Percentiles rank a stretch among this genome's conserved stretches.
These are phyloP conservation scores for Phytophthora melonis DNA, from an alignment of 352 stramenopile genomes.

Conservation along the genomic window DNA sequence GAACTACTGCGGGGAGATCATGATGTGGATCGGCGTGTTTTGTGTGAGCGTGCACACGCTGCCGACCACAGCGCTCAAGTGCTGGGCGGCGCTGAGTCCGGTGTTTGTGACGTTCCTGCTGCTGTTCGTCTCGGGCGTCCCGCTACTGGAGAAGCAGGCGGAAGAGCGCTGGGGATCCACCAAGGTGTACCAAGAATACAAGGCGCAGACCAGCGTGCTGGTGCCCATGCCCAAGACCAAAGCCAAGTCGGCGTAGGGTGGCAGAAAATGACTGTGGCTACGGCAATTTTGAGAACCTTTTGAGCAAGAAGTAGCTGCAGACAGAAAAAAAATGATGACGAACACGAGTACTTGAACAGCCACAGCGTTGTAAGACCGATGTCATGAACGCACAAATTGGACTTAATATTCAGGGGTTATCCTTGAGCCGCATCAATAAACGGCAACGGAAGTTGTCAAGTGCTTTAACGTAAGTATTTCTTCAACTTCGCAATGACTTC, in stretches of 20 bases:
- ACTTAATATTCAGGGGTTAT: too few species aligned
- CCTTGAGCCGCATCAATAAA: too few species aligned
- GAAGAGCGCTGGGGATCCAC: conserved; percentile 74
- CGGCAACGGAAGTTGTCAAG: too few species aligned
- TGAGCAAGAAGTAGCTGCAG: too few species aligned
- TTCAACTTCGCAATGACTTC: background rate
- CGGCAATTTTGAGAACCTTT: too few species aligned
- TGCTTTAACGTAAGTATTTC: too few species aligned
- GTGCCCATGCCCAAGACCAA: conserved; percentile 45
- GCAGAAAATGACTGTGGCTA: too few species aligned
- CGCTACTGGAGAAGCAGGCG: conserved; percentile 76
- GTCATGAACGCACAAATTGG: too few species aligned
- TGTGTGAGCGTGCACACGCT: conserved; percentile 58
- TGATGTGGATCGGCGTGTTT: conserved; percentile 88
- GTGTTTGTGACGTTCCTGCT: conserved; percentile 81
- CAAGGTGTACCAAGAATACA: conserved; percentile 83
- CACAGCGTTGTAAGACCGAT: too few species aligned
- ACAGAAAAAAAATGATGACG: too few species aligned
- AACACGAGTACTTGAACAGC: too few species aligned
- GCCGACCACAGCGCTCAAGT: conserved; percentile 40
- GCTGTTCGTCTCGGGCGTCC: conserved; percentile 75
- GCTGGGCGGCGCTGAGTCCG: conserved; percentile 62
- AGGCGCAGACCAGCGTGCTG: conserved; percentile 73
- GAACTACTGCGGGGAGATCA: conserved; percentile 94
- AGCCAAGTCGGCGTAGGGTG: background rate